These are phyloP conservation scores for Trichoderma orchidacearum DNA, from an alignment of 495 filamentous ascomycete species.

Conservation along the genomic window DNA sequence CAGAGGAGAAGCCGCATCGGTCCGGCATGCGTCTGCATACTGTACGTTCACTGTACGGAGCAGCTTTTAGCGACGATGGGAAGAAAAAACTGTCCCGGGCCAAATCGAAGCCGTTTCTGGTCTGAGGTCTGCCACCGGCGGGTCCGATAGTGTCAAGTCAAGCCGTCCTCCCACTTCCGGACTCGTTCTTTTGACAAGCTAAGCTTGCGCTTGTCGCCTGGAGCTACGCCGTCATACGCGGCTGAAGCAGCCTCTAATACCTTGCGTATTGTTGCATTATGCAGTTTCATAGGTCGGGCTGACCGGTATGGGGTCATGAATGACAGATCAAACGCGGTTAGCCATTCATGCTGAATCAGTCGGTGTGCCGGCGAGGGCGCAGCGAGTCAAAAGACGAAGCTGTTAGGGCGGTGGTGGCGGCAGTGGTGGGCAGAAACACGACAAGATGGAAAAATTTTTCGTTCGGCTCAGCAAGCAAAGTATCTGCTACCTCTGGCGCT, in stretches of 20 bases:
- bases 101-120: background rate
- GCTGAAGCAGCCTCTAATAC: background rate
- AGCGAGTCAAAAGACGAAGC: background rate
- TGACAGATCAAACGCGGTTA: background rate
- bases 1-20: background rate
- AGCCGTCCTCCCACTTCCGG: background rate
- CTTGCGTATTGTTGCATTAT: no score
- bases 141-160: background rate
- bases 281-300: background rate
- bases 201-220: background rate
- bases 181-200: background rate
- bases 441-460: background rate
- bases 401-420: background rate
- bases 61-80: background rate
- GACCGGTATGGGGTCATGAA: background rate
- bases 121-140: background rate
- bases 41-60: background rate
- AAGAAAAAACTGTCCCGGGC: background rate
- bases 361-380: background rate
- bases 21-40: background rate
- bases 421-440: background rate
- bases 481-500: background rate
- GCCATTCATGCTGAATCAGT: background rate
- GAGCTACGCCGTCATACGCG: background rate
- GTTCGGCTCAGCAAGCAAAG: background rate